Conservation (phyloP, 2,329 filamentous ascomycete genomes). For the Fusarium secorum region DNA sequence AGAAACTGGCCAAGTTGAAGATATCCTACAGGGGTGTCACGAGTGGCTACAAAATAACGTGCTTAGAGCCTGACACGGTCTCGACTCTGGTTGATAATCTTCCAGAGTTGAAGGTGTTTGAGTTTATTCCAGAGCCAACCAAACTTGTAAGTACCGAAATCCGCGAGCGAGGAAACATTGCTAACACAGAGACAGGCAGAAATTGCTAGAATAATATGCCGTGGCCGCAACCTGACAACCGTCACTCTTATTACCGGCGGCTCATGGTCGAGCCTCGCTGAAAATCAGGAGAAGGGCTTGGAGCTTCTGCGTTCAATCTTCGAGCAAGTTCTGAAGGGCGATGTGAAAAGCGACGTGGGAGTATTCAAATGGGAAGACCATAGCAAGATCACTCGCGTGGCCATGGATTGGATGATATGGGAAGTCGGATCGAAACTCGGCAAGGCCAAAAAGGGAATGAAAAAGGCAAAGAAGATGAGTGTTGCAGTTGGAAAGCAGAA, state of each 20-base stretch:
- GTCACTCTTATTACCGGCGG: slow-evolving; percentile 4
- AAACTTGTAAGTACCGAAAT: slow-evolving; percentile 4
- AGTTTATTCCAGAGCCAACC: slow-evolving; percentile 2
- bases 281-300: background rate
- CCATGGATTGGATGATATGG: background rate
- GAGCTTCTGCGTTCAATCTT: background rate
- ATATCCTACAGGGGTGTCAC: background rate
- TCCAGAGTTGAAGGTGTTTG: slow-evolving; percentile 4
- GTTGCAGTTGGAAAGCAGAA: background rate
- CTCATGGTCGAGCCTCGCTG: background rate
- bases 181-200: background rate
- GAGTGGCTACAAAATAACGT: background rate
- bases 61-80: slow-evolving; percentile 12
- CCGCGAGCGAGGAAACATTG: rapidly evolving
- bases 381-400: slow-evolving; percentile 8
- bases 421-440: slow-evolving; percentile 15
- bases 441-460: slow-evolving; percentile 4
- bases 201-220: slow-evolving; percentile 13
- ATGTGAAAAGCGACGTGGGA: too few relatives aligned
- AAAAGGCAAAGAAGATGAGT: slow-evolving; percentile 2
- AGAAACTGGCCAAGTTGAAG: slow-evolving; percentile 10
- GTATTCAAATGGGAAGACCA: slow-evolving; percentile 25
- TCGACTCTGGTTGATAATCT: slow-evolving; percentile 15
- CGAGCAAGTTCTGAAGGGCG: background rate
- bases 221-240: background rate